Conservation (phyloP, 768 basidiomycete species). For the Suillus bovinus region DNA sequence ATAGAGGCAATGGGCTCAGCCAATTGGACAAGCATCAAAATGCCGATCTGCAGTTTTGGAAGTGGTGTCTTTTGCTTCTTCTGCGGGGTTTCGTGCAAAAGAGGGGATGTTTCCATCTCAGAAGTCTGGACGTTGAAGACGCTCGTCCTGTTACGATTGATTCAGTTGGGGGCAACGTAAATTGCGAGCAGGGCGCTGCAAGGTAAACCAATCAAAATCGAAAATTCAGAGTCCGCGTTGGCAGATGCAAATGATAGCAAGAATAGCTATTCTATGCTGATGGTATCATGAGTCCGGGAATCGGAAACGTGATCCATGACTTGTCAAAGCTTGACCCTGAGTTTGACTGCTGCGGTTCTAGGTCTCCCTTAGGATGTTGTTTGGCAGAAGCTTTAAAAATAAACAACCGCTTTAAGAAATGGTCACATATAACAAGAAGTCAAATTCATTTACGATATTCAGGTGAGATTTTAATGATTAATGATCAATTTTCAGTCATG, state of each 20-base stretch:
- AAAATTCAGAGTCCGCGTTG: neutral
- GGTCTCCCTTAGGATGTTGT: neutral
- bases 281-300: neutral
- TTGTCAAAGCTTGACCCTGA: neutral
- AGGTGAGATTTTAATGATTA: neutral
- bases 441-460: neutral
- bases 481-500: neutral
- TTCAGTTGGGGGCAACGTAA: neutral
- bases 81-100: neutral
- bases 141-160: neutral
- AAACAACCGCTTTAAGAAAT: neutral
- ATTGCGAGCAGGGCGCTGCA: too few relatives aligned
- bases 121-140: neutral
- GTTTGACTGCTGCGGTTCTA: neutral
- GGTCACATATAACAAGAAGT: neutral
- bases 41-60: constrained; percentile 39
- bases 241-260: neutral
- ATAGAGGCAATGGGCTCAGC: constrained; percentile 38
- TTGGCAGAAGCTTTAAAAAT: neutral
- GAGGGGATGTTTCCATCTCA: neutral
- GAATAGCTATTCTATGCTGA: neutral
- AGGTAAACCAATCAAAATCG: neutral
- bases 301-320: neutral
- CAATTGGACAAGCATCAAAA: constrained; percentile 37
- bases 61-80: constrained; percentile 29